A percentile compares a stretch with the other conserved stretches of the same genome.
Conservation (phyloP, 2,329 filamentous ascomycete species). For the Penicillium corylophilum region DNA sequence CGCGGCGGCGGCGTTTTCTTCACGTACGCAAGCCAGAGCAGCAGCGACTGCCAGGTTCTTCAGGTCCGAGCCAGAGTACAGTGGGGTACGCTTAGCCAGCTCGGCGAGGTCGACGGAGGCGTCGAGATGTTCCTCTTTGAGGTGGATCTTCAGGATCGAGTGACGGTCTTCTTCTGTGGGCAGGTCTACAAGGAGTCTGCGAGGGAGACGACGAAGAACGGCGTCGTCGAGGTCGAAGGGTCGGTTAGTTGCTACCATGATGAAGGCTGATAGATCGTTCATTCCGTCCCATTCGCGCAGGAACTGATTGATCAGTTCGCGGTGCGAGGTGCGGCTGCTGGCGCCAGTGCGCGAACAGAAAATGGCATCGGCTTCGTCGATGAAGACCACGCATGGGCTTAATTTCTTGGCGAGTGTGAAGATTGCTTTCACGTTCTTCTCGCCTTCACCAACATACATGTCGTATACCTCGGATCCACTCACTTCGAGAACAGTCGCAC, state of each 20-base stretch:
- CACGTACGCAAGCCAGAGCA: slow-evolving; percentile 49
- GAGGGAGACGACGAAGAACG: slow-evolving; percentile 51
- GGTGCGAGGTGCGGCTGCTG: slow-evolving; percentile 67
- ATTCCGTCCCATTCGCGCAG: slow-evolving; percentile 96
- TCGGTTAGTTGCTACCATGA: slow-evolving; percentile 96
- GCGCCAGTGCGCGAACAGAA: slow-evolving; percentile 70
- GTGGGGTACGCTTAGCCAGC: slow-evolving; percentile 46
- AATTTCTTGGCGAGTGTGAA: slow-evolving; percentile 91
- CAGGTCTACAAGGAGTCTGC: slow-evolving; percentile 51
- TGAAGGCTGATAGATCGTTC: slow-evolving; percentile 78
- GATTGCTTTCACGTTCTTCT: slow-evolving; percentile 92
- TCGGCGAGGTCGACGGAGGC: slow-evolving; percentile 42
- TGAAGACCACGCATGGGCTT: slow-evolving; percentile 89
- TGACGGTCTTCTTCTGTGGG: slow-evolving; percentile 47
- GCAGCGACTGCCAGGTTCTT: slow-evolving; percentile 53
- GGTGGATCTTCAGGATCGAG: slow-evolving; percentile 50
- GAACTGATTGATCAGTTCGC: slow-evolving; percentile 95
- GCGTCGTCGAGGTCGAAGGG: slow-evolving; percentile 84
- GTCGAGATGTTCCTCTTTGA: slow-evolving; percentile 49
- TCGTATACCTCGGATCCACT: slow-evolving; percentile 90
- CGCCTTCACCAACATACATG: slow-evolving; percentile 93
- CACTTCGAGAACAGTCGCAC: slow-evolving; percentile 75
- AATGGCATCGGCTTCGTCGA: slow-evolving; percentile 93
- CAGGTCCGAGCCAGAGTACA: slow-evolving; percentile 54
- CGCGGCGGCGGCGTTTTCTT: slow-evolving; percentile 45